Evolutionary conservation across 495 filamentous ascomycete genomes (phyloP), one percentile per base, ranked within the genome.

Genomic region (Annulohypoxylon maeteangense): DNA sequence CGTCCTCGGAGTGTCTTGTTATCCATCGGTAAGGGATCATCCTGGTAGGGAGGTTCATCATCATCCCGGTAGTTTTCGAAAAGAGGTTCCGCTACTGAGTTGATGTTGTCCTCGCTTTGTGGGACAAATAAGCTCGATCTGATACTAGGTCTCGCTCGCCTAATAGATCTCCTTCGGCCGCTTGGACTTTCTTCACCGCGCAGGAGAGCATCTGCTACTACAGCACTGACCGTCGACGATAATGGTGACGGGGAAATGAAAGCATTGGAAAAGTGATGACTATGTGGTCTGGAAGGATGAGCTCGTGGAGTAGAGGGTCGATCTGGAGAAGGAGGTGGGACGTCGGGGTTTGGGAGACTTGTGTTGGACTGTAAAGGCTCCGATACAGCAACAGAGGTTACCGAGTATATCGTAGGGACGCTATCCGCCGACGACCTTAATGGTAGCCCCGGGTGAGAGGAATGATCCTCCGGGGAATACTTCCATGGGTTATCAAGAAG

Each of bases 241-340:
- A 86, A 76, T 0, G 83, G 83, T 0, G 81, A 85, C 12, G 83
- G 82, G 18, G 82, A 84, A 40, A 83, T 82, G 34, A 84, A 75
- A 7, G 76, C 64, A 16, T 74, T 74, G 11, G 75, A 78, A 63
- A 74, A 80, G 47, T 82, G 80, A 60, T 79, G 79, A 16, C 71
- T 75, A 55, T 78, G 75, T 8, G 75, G 66, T 16, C 74, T 76
- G n/a, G 71, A 72, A 44, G 67, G 45, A 48, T 67, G 38, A 38
- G 68, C 53, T 22, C 75, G 79, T 11, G 75, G 81, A 14, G 78
- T 81, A 0, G 68, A 40, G 1, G 77, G 79, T 10, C 72, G 71
- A 7, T 76, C 76, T 18, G 71, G 67, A n/a, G 73, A 62, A 42
- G 75, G 48, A 16, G 74, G 61, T 34, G 58, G 71, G 34, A 67